A percentile compares a stretch with the other conserved stretches of the same genome.
These are phyloP conservation scores for Syncephalis fuscata DNA, from an alignment of 371 early-diverging fungal species.

Conservation along the genomic window DNA sequence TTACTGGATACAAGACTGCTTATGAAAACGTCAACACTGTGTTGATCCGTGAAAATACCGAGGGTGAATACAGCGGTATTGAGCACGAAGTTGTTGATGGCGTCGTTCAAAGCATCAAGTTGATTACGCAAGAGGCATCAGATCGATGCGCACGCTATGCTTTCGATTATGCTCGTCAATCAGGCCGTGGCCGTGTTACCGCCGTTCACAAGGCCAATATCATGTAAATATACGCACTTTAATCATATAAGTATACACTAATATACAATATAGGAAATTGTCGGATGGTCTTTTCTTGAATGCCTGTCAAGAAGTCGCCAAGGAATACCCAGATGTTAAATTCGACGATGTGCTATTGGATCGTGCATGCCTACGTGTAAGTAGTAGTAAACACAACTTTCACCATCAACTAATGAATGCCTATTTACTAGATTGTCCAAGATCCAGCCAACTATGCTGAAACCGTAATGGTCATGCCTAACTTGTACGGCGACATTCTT, in stretches of 20 bases:
- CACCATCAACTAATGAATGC: too few relatives aligned
- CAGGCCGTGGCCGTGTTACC: constrained; percentile 84
- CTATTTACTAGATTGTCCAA: constrained; percentile 28
- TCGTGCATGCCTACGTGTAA: constrained; percentile 71
- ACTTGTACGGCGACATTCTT: constrained; percentile 97
- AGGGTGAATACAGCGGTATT: constrained; percentile 97
- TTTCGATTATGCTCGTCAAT: constrained; percentile 80
- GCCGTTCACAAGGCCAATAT: constrained; percentile 96
- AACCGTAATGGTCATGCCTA: constrained; percentile 98
- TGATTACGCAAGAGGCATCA: constrained; percentile 91
- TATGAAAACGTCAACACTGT: constrained; percentile 95
- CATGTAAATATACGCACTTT: constrained; percentile 20
- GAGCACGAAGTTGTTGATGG: constrained; percentile 94
- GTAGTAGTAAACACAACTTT: too few relatives aligned
- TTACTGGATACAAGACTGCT: constrained; percentile 88
- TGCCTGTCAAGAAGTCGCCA: constrained; percentile 78
- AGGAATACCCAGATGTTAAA: constrained; percentile 84
- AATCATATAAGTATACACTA: too few relatives aligned
- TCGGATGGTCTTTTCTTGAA: constrained; percentile 95
- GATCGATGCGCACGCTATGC: constrained; percentile 89
- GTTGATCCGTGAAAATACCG: constrained; percentile 97
- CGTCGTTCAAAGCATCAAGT: constrained; percentile 96
- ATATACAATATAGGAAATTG: constrained; percentile 29
- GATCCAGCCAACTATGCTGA: constrained; percentile 79
- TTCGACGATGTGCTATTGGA: constrained; percentile 86